These are phyloP conservation scores for Boletus sp. DNA, from an alignment of 768 basidiomycete species.

Conservation along the genomic window DNA sequence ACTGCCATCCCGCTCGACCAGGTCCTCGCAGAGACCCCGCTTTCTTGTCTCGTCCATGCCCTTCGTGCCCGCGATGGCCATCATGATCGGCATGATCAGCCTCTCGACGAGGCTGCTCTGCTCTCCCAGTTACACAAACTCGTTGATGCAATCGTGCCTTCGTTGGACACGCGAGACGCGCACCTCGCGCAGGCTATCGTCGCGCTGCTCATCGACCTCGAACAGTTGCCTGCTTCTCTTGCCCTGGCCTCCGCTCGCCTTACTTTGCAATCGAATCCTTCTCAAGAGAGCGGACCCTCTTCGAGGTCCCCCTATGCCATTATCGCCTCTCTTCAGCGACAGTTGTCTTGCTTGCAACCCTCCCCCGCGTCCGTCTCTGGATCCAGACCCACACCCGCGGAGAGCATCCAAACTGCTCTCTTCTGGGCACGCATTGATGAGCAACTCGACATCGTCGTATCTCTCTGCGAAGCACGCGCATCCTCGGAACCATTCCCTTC, in stretches of 20 bases:
- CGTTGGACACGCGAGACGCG: constrained; percentile 49
- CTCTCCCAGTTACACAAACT: constrained; percentile 57
- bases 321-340: constrained; percentile 61
- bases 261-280: constrained; percentile 7
- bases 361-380: constrained; percentile 4
- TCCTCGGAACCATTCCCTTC: constrained; percentile 20
- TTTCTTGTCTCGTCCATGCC: constrained; percentile 17
- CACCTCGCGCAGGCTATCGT: constrained; percentile 65
- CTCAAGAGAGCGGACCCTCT: background rate
- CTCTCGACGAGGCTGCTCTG: constrained; percentile 46
- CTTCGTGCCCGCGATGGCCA: constrained; percentile 16
- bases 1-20: constrained; percentile 9
- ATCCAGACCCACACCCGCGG: constrained; percentile 36
- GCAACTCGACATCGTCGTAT: constrained; percentile 64
- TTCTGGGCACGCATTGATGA: constrained; percentile 75
- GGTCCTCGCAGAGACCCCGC: constrained; percentile 14
- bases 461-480: constrained; percentile 62
- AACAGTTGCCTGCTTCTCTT: constrained; percentile 47
- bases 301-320: constrained; percentile 34
- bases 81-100: constrained; percentile 24
- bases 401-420: constrained; percentile 56
- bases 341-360: constrained; percentile 64
- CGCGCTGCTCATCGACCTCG: constrained; percentile 64
- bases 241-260: constrained; percentile 15
- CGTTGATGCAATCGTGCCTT: constrained; percentile 45